phyloP scores from a whole-genome alignment of 2,329 filamentous ascomycete genomes.

The Akanthomyces dipterigenus region DNA sequence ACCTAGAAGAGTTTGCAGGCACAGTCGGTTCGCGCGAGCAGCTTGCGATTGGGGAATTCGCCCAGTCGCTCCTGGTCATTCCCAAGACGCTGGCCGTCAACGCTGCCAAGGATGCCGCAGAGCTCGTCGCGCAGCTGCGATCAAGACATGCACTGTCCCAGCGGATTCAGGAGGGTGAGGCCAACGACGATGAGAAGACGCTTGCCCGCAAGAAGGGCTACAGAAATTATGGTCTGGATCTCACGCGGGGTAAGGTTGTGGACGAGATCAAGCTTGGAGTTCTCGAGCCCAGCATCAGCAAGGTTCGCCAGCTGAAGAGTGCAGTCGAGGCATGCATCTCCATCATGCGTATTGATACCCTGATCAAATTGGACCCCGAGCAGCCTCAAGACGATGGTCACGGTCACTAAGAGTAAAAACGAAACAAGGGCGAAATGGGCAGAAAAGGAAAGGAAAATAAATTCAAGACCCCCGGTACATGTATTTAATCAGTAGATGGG shows the following conservation, averaged over 20 bases:
- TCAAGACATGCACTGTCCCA: slow-evolving; percentile 92
- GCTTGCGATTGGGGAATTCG: slow-evolving; percentile 95
- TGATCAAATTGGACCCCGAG: slow-evolving; percentile 97
- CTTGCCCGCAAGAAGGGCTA: slow-evolving; percentile 93
- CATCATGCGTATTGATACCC: slow-evolving; percentile 98
- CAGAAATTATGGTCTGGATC: slow-evolving; percentile 95
- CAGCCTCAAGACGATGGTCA: slow-evolving; percentile 73
- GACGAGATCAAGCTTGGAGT: slow-evolving; percentile 94
- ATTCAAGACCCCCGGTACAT: slow-evolving; percentile 8
- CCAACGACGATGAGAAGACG: slow-evolving; percentile 78
- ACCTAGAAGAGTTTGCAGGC: slow-evolving; percentile 96
- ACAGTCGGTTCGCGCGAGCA: slow-evolving; percentile 96
- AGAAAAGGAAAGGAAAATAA: slow-evolving; percentile 14
- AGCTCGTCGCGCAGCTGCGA: slow-evolving; percentile 91
- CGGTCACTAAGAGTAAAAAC: slow-evolving; percentile 55
- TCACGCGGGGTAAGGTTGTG: slow-evolving; percentile 81
- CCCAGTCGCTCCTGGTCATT: slow-evolving; percentile 86
- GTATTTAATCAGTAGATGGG: slow-evolving; percentile 10
- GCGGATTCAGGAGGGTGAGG: slow-evolving; percentile 79
- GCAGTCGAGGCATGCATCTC: slow-evolving; percentile 97
- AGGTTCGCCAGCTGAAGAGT: slow-evolving; percentile 96
- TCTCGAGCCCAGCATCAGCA: slow-evolving; percentile 95
- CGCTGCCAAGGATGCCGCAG: slow-evolving; percentile 91
- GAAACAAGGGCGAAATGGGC: slow-evolving; percentile 16
- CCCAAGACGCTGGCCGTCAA: slow-evolving; percentile 97